A percentile compares a stretch with the other conserved stretches of the same genome.
Evolutionary conservation across 1,284 basidiomycete genomes (phyloP).

Genomic region (Phaffia rhodozyma): DNA sequence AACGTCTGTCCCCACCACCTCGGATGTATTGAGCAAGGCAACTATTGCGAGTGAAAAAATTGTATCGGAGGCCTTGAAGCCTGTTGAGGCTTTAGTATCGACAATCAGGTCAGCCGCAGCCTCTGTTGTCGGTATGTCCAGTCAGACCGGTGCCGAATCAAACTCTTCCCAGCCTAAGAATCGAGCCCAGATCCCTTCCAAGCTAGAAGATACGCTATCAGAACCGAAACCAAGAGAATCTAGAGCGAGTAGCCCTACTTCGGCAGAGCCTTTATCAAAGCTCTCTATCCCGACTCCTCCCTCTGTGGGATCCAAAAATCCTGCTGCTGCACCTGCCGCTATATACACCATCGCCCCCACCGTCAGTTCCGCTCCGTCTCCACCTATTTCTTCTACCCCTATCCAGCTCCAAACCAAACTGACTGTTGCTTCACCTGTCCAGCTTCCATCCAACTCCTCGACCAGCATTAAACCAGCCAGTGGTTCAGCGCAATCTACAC

Average conservation of each 20-base stretch:
- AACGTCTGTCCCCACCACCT: too few species aligned
- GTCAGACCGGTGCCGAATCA: not conserved
- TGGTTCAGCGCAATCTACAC: not conserved
- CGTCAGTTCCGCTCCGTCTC: slow-evolving; percentile 1
- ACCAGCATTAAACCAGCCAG: not conserved
- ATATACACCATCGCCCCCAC: not conserved
- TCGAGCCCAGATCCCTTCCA: not conserved
- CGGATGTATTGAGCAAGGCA: too few species aligned
- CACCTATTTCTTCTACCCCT: slow-evolving; percentile 1
- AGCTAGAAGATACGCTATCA: not conserved
- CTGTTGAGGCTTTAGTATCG: not conserved
- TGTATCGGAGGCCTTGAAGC: too few species aligned
- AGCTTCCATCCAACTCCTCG: not conserved
- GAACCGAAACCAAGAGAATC: too few species aligned
- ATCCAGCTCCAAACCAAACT: slow-evolving; percentile 15
- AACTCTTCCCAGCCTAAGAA: not conserved
- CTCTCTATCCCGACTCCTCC: too few species aligned
- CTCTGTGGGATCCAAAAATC: not conserved
- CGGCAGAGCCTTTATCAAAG: too few species aligned
- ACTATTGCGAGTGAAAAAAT: too few species aligned
- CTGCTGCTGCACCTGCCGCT: slow-evolving; percentile 7
- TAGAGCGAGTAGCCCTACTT: too few species aligned
- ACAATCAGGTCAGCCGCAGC: not conserved
- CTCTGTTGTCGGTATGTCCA: not conserved
- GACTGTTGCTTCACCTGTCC: slow-evolving; percentile 20